Conservation (phyloP, 345 rosid species). For the Sisymbrium irio region DNA sequence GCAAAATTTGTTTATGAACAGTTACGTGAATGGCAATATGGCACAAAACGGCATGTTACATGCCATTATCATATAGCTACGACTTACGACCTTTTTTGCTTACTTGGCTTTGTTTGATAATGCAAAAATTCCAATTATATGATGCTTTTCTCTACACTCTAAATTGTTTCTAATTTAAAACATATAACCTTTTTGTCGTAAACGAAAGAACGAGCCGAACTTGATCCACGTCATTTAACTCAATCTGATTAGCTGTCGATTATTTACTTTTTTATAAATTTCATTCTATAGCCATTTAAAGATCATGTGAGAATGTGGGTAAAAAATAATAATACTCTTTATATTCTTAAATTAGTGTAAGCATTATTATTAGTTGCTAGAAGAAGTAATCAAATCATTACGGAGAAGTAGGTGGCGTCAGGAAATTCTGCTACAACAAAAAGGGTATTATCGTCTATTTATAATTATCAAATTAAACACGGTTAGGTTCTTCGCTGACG, state of each 20-base stretch:
- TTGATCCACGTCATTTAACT: constrained; percentile 11
- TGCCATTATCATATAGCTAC: background rate
- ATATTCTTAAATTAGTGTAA: background rate
- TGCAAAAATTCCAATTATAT: background rate
- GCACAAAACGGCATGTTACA: background rate
- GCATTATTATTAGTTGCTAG: background rate
- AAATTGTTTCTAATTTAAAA: background rate
- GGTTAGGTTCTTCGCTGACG: constrained; percentile 37
- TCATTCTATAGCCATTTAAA: background rate
- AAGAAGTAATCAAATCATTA: constrained; percentile 16
- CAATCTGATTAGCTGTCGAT: constrained; percentile 3
- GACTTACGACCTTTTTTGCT: background rate
- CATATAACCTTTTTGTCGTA: background rate
- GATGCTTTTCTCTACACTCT: background rate
- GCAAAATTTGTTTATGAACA: background rate
- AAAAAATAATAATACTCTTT: background rate
- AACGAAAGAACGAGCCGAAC: constrained; percentile 18
- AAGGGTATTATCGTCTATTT: constrained; percentile 21
- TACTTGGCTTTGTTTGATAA: background rate
- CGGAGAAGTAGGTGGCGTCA: constrained; percentile 21
- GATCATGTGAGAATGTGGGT: constrained; percentile 32
- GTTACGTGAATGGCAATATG: background rate
- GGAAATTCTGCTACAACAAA: background rate
- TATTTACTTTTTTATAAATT: background rate
- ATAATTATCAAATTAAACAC: background rate